Percentiles rank a stretch among this genome's conserved stretches.
Evolutionary conservation across 139 green algal genomes (phyloP).

Genomic region (Astrephomene gubernaculifera): DNA sequence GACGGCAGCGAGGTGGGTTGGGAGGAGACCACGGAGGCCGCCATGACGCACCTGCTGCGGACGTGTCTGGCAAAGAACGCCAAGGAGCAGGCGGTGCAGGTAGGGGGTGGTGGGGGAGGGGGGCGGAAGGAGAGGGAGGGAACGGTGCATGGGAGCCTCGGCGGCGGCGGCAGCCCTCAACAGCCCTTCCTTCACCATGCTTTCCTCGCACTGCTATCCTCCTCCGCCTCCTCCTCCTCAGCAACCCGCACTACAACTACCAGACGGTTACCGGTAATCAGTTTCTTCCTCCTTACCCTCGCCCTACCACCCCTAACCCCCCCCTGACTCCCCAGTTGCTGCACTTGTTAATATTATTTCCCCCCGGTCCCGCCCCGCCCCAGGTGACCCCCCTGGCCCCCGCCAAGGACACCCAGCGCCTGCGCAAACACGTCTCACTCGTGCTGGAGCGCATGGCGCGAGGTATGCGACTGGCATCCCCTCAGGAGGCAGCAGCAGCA

Average conservation of each 20-base stretch:
- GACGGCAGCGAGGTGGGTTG: conserved; percentile 57
- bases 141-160: no score
- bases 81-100: conserved; percentile 63
- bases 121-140: not conserved
- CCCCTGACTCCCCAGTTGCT: no score
- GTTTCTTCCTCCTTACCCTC: no score
- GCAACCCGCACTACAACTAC: no score
- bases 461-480: conserved; percentile 47
- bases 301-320: no score
- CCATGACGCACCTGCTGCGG: conserved; percentile 68
- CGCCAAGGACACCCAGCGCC: conserved; percentile 62
- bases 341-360: no score
- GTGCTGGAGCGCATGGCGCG: conserved; percentile 71
- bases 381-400: conserved; percentile 48
- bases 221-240: no score
- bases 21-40: conserved; percentile 68
- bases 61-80: conserved; percentile 59
- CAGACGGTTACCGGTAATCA: no score
- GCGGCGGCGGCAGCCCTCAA: no score
- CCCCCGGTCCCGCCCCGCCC: not conserved
- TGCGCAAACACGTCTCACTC: conserved; percentile 72
- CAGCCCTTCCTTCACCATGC: no score
- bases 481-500: not conserved
- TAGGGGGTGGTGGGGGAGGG: conserved; percentile 35
- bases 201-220: no score